Percentiles rank a stretch among this genome's conserved stretches.
Evolutionary conservation across 2,329 filamentous ascomycete genomes (phyloP).

Genomic region (Chaetomium sp.): DNA sequence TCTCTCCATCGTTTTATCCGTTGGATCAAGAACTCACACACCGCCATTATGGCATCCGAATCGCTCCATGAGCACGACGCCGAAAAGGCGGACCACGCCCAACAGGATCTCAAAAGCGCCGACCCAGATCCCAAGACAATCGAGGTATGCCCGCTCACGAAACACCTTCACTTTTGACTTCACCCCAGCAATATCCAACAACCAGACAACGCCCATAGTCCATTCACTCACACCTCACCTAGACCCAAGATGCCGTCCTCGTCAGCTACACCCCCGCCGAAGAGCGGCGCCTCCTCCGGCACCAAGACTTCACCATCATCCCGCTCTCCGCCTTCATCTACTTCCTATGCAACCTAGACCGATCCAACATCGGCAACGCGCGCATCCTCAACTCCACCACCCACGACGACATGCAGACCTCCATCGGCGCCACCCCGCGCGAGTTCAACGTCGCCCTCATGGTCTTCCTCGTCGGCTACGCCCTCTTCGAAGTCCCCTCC

Average conservation of each 20-base stretch:
- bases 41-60: background rate
- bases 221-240: background rate
- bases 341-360: slow-evolving; percentile 61
- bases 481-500: slow-evolving; percentile 57
- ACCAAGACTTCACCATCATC: slow-evolving; percentile 57
- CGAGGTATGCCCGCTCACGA: background rate
- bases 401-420: slow-evolving; percentile 54
- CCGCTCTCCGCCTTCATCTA: slow-evolving; percentile 59
- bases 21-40: background rate
- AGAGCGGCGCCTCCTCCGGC: slow-evolving; percentile 48
- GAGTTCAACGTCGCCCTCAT: slow-evolving; percentile 55
- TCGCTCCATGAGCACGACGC: slow-evolving; percentile 1
- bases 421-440: slow-evolving; percentile 54
- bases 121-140: background rate
- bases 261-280: slow-evolving; percentile 35
- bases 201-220: background rate
- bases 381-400: slow-evolving; percentile 58
- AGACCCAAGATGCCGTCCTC: background rate
- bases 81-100: background rate
- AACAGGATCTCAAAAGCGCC: background rate
- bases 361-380: slow-evolving; percentile 63
- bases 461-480: slow-evolving; percentile 56
- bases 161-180: background rate
- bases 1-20: no score
- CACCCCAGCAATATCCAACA: background rate